Conservation (phyloP, 495 filamentous ascomycete genomes). For the Hyaloscypha hepaticicola region DNA sequence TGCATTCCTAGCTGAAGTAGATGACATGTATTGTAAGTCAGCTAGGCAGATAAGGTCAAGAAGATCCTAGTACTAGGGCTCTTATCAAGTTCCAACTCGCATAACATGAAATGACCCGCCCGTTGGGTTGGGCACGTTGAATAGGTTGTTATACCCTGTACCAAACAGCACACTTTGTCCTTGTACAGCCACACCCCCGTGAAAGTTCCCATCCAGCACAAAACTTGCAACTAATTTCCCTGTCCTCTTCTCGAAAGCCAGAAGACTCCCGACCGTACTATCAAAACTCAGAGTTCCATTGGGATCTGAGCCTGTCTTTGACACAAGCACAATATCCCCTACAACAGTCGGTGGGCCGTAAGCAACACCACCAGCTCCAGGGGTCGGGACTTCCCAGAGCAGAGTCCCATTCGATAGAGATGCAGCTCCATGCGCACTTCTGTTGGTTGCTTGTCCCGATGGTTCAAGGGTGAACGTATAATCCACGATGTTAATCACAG, state of each 20-base stretch:
- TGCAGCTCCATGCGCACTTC: constrained; percentile 38
- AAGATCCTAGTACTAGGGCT: no score
- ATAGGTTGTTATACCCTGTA: constrained; percentile 5
- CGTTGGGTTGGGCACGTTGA: background rate
- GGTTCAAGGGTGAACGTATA: constrained; percentile 26
- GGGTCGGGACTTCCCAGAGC: constrained; percentile 34
- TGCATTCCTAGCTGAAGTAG: no score
- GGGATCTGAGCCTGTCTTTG: constrained; percentile 16
- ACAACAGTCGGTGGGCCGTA: constrained; percentile 34
- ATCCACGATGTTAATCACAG: constrained; percentile 30
- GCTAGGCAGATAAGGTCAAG: no score
- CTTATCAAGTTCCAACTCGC: no score
- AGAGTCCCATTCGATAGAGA: constrained; percentile 30
- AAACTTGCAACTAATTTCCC: background rate
- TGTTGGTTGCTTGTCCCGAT: constrained; percentile 28
- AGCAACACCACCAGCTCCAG: constrained; percentile 8
- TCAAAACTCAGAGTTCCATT: constrained; percentile 11
- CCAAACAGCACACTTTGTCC: constrained; percentile 12
- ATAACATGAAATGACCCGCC: constrained; percentile 3
- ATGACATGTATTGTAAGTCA: no score
- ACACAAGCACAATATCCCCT: constrained; percentile 34
- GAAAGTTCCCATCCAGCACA: background rate
- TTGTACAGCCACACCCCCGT: constrained; percentile 11
- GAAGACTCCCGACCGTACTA: background rate
- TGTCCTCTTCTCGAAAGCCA: constrained; percentile 5